Conservation (phyloP, 306 rosid genomes). For the Fragaria nilgerrensis region DNA sequence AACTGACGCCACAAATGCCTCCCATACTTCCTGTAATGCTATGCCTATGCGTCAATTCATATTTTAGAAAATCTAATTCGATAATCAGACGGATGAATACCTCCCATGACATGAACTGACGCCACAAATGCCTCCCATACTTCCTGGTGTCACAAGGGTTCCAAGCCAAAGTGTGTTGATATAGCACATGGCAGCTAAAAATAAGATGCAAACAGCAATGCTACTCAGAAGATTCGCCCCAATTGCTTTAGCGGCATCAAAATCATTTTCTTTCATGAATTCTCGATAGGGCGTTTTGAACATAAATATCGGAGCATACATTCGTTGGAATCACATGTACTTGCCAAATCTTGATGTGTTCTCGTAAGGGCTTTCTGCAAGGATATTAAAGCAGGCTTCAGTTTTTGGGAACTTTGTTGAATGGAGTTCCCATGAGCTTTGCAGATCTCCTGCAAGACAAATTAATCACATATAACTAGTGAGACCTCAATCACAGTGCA, state of each 20-base stretch:
- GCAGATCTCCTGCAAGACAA: constrained; percentile 71
- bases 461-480: constrained; percentile 18
- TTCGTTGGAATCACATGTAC: constrained; percentile 87
- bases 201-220: neutral
- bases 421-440: constrained; percentile 72
- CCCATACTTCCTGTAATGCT: too few species aligned
- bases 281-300: constrained; percentile 23
- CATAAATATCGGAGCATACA: constrained; percentile 73
- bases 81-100: neutral
- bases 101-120: neutral
- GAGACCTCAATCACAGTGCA: constrained; percentile 8
- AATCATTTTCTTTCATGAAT: constrained; percentile 33
- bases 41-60: neutral
- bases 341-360: constrained; percentile 83
- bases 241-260: neutral
- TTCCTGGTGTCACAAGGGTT: neutral
- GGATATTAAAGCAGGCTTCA: constrained; percentile 81
- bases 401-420: constrained; percentile 64
- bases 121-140: too few species aligned
- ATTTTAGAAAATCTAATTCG: neutral
- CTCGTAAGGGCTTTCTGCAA: constrained; percentile 73
- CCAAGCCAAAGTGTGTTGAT: neutral
- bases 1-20: too few species aligned
- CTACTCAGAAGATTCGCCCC: neutral
- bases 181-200: neutral